Evolutionary conservation across 495 filamentous ascomycete genomes (phyloP).

Genomic region (Lasiosphaeris hirsuta): DNA sequence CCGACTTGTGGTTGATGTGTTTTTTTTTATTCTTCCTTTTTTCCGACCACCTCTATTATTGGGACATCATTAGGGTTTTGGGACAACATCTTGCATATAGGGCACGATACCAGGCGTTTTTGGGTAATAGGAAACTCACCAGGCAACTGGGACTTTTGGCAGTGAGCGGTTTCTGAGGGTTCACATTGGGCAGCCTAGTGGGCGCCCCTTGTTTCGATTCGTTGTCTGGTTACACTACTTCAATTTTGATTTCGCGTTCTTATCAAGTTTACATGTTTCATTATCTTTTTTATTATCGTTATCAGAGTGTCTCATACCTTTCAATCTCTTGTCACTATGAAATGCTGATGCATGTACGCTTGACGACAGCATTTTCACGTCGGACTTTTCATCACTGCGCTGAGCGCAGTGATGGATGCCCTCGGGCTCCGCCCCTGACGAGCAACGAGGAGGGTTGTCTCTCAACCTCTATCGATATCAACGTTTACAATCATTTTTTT

Average conservation of each 20-base stretch:
- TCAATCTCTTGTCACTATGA: neutral
- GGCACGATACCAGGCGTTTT: constrained; percentile 34
- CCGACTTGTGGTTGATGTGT: constrained; percentile 1
- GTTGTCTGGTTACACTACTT: neutral
- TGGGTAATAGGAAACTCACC: constrained; percentile 16
- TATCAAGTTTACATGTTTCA: neutral
- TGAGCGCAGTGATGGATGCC: neutral
- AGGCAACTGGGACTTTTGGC: constrained; percentile 23
- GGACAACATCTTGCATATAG: constrained; percentile 22
- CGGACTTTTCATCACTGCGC: constrained; percentile 3
- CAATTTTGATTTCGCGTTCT: neutral
- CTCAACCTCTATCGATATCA: neutral
- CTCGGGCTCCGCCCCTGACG: neutral
- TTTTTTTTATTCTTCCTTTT: constrained; percentile 3
- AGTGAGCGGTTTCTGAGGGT: neutral
- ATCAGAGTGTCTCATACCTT: neutral
- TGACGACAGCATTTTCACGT: neutral
- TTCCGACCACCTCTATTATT: neutral
- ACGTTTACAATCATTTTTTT: neutral
- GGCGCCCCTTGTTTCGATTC: constrained; percentile 8
- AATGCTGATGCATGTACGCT: neutral
- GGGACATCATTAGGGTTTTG: constrained; percentile 6
- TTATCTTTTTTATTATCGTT: constrained; percentile 5
- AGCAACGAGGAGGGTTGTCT: neutral
- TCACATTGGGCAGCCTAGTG: neutral